Conservation (phyloP, 2,329 filamentous ascomycete species). For the Ophiostoma perfectum region DNA sequence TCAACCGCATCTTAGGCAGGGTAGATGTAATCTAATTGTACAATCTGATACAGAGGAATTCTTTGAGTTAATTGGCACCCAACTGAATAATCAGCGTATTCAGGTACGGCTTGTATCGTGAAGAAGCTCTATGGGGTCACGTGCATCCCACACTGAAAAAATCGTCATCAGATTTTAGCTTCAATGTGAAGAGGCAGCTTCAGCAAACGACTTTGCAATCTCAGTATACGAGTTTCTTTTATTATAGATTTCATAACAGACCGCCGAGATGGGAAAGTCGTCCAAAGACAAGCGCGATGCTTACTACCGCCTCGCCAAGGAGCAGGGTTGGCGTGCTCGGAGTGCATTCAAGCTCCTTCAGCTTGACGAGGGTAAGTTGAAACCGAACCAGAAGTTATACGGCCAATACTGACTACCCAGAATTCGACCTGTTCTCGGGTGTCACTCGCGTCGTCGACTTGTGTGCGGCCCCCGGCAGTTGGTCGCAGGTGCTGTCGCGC, state of each 20-base stretch:
- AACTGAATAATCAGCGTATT: no score
- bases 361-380: conserved; percentile 65
- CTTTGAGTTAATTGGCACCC: no score
- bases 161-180: conserved; percentile 12
- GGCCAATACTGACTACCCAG: conserved; percentile 38
- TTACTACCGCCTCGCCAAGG: conserved; percentile 95
- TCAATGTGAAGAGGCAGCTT: neutral
- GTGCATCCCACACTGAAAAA: conserved; percentile 14
- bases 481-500: conserved; percentile 93
- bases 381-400: neutral
- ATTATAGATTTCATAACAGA: neutral
- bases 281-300: conserved; percentile 98
- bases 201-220: neutral
- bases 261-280: conserved; percentile 71
- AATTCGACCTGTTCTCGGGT: conserved; percentile 88
- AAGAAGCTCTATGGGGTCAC: neutral
- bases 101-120: no score
- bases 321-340: conserved; percentile 95
- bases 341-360: conserved; percentile 97
- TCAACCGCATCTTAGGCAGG: no score
- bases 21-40: no score
- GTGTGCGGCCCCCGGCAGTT: conserved; percentile 91
- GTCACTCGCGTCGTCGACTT: conserved; percentile 93
- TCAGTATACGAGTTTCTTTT: neutral
- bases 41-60: no score